Percentiles rank a stretch among this genome's conserved stretches.
These are phyloP conservation scores for Dioscorea dumetorum DNA, from an alignment of 106 monocot species.

Conservation along the genomic window DNA sequence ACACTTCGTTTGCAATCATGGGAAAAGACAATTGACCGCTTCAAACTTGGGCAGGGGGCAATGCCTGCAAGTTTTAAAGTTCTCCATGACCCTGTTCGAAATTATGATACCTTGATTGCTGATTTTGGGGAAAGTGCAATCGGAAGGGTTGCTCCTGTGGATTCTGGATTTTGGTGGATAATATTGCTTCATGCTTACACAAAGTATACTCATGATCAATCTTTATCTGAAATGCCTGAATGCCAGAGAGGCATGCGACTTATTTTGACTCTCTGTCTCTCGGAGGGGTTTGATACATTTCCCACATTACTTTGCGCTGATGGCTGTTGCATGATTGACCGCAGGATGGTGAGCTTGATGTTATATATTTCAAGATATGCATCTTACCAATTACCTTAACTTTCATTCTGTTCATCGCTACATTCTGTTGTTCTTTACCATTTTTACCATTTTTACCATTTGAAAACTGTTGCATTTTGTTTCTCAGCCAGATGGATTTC, in stretches of 20 bases:
- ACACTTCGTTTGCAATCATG: slow-evolving; percentile 36
- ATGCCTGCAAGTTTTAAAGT: slow-evolving; percentile 68
- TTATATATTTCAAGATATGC: too few relatives aligned
- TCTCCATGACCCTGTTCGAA: slow-evolving; percentile 14
- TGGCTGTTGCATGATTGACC: slow-evolving; percentile 54
- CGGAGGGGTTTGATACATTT: slow-evolving; percentile 53
- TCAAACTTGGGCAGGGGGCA: slow-evolving; percentile 37
- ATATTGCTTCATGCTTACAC: slow-evolving; percentile 50
- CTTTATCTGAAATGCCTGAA: slow-evolving; percentile 32
- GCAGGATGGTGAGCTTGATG: slow-evolving; percentile 31
- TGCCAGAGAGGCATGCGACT: slow-evolving; percentile 44
- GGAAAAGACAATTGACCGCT: slow-evolving; percentile 42
- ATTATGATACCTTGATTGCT: slow-evolving; percentile 29
- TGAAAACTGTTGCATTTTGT: too few relatives aligned
- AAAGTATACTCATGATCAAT: slow-evolving; percentile 32
- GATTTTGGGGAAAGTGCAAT: slow-evolving; percentile 56
- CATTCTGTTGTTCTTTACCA: too few relatives aligned
- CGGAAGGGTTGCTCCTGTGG: slow-evolving; percentile 51
- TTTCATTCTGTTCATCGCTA: too few relatives aligned
- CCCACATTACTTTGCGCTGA: slow-evolving; percentile 49
- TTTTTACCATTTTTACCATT: too few relatives aligned
- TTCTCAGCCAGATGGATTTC: too few relatives aligned
- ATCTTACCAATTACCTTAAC: too few relatives aligned
- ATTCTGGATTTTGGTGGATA: slow-evolving; percentile 67
- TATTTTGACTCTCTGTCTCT: slow-evolving; percentile 35